Evolutionary conservation across 2,329 filamentous ascomycete genomes (phyloP), one percentile per base, ranked within the genome.

Genomic region (Whalleya microplaca): DNA sequence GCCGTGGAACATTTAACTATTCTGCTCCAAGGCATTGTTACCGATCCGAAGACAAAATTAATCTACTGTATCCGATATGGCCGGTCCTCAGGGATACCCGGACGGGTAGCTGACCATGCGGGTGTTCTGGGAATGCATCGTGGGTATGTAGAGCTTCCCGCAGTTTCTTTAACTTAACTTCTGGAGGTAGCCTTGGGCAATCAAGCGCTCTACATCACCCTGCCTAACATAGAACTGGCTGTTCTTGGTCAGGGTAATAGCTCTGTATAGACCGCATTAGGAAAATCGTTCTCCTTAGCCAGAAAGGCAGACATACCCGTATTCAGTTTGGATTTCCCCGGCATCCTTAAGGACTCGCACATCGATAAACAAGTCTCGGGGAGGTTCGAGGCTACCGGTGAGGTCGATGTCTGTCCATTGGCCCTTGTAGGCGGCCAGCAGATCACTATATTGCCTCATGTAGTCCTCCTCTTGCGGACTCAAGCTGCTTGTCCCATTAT

Each of bases 341-440:
- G 94, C 95, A 78, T 99, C 95, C 73, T 95, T 97, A 62, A 99
- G 77, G 47, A 99, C 95, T 45, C 95, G 83, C 37, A 99, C 95
- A 73, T 99, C 95, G 67, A 99, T 96, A 73, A 98, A 99, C 51
- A 99, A 78, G 75, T 99, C 95, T 66, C 86, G 86, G n/a, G 95
- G 95, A 21, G 95, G 95, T 70, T 96, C 92, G 70, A 99, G 78
- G 69, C 90, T 95, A 29, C 95, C 95, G 2, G 95, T 97, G 52
- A 99, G 79, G 74, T 99, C 95, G 64, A 99, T 90, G 72, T 99
- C 95, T 19, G 94, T 98, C 94, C 94, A 99, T 69, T 96, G 92
- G 0, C 95, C 95, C 73, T 99, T 99, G 75, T 96, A 97, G 1
- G 92, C 91, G n/a, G 94, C 92, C 53, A 99, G 78, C 64, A 99